phyloP scores from a whole-genome alignment of 1,284 basidiomycete genomes.

The Ustilago loliicola region DNA sequence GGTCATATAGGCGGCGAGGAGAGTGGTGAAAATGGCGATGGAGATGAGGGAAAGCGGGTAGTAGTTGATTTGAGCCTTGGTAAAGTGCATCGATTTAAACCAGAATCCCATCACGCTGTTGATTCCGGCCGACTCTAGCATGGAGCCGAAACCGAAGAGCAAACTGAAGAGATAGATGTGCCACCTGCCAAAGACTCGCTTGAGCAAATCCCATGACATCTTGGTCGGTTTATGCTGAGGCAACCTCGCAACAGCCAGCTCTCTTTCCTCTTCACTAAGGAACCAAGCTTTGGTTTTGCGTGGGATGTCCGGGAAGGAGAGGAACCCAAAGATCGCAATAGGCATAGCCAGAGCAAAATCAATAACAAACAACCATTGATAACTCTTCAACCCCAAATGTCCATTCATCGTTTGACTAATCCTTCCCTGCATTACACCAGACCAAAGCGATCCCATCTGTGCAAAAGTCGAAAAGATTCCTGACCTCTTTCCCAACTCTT shows the following conservation, averaged over 20 bases:
- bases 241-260: slow-evolving; percentile 35
- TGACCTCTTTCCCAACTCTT: slow-evolving; percentile 79
- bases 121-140: slow-evolving; percentile 79
- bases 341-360: slow-evolving; percentile 81
- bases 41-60: slow-evolving; percentile 50
- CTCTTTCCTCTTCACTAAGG: slow-evolving; percentile 75
- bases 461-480: slow-evolving; percentile 81
- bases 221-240: slow-evolving; percentile 73
- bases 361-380: slow-evolving; percentile 81
- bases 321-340: slow-evolving; percentile 78
- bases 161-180: slow-evolving; percentile 70
- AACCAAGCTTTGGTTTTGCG: slow-evolving; percentile 78
- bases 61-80: slow-evolving; percentile 47
- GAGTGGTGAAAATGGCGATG: slow-evolving; percentile 52
- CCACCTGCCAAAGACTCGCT: slow-evolving; percentile 77
- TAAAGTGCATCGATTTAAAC: slow-evolving; percentile 74
- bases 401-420: slow-evolving; percentile 78
- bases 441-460: slow-evolving; percentile 75
- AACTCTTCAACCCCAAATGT: slow-evolving; percentile 76
- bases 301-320: slow-evolving; percentile 81
- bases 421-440: slow-evolving; percentile 79
- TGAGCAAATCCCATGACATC: slow-evolving; percentile 70
- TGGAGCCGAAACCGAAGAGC: slow-evolving; percentile 76
- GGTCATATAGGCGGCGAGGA: slow-evolving; percentile 44
- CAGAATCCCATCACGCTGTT: slow-evolving; percentile 83